A percentile compares a stretch with the other conserved stretches of the same genome.
These are phyloP conservation scores for Graphium sp. DNA, from an alignment of 2,329 filamentous ascomycete species.

Conservation along the genomic window DNA sequence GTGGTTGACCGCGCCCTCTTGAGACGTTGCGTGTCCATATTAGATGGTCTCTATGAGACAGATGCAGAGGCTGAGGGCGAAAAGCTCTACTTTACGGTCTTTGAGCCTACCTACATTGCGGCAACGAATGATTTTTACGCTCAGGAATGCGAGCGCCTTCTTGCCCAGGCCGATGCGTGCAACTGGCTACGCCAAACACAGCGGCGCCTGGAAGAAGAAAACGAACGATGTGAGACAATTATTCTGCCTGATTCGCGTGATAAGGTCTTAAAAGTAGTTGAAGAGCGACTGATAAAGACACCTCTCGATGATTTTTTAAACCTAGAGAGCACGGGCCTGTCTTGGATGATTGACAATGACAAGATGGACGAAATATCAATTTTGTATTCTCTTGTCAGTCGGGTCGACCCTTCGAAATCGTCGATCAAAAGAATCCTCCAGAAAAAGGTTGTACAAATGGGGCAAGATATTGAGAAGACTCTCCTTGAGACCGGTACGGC, in stretches of 20 bases:
- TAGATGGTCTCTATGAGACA: conserved; percentile 74
- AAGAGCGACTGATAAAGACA: conserved; percentile 60
- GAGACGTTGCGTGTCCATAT: conserved; percentile 73
- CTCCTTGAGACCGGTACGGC: conserved; percentile 39
- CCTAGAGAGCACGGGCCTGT: conserved; percentile 70
- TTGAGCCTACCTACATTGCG: conserved; percentile 62
- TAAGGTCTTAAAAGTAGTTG: conserved; percentile 63
- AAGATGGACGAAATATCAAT: conserved; percentile 61
- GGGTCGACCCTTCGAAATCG: conserved; percentile 59
- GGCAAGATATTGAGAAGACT: conserved; percentile 63
- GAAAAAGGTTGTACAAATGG: conserved; percentile 61
- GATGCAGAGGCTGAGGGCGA: conserved; percentile 60
- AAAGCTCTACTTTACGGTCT: conserved; percentile 69
- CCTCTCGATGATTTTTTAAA: conserved; percentile 70
- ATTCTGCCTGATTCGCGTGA: conserved; percentile 54
- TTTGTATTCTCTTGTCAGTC: conserved; percentile 61
- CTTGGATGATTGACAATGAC: conserved; percentile 85
- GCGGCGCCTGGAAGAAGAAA: conserved; percentile 62
- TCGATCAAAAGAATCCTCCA: conserved; percentile 57
- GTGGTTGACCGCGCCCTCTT: conserved; percentile 72
- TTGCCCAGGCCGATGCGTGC: conserved; percentile 65
- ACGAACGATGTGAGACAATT: conserved; percentile 67
- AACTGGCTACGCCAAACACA: conserved; percentile 66
- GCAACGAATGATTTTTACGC: conserved; percentile 60
- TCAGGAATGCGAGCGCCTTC: conserved; percentile 54